Base-by-base conservation (phyloP, 495 filamentous ascomycete species). In the Neurospora discreta region DNA sequence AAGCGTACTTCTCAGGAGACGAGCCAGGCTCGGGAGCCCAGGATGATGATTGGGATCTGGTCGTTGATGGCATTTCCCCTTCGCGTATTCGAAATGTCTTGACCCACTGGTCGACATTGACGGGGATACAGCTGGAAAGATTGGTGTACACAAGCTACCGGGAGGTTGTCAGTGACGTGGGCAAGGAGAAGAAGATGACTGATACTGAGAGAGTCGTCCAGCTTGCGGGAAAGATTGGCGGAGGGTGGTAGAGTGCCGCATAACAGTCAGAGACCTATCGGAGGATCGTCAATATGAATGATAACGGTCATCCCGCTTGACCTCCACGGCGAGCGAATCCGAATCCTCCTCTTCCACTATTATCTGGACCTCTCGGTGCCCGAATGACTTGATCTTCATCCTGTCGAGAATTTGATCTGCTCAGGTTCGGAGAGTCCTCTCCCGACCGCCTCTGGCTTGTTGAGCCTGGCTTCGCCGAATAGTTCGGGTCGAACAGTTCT, bases 101-200 rank as follows among this genome's bases (percentile, higher is more conserved):
- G 75, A 78, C 81, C 68, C 85, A 91, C 78, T 99, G 95, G 95
- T 86, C 91, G 11, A 75, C 82, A 8, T 82, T 88, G 46, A 93
- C 92, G 72, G 87, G 87, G 26, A 88, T 95, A 71, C 84, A 86
- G 16, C 81, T 92, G 73, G 89, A 91, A 23, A 93, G 87, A 74
- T 80, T 99, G 75, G 87, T 89, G 26, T 92, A 89, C 77, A 99
- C 95, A 44, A 94, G 87, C 41, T 98, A 94, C 80, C 89, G 95
- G 68, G 89, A 91, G 81, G 95, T 99, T 3, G 91, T 97, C 75
- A 97, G 97, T 80, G 94, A 98, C 81, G 92, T 99, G 13, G 95
- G 95, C 52, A 96, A 95, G 80, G 52, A 65, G 52, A 84, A 88
- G 60, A 85, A 89, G 75, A 77, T 75, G 75, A 86, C 81, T 70